Base-by-base conservation (phyloP, 139 green algal genomes). In the Micractinium sp. region DNA sequence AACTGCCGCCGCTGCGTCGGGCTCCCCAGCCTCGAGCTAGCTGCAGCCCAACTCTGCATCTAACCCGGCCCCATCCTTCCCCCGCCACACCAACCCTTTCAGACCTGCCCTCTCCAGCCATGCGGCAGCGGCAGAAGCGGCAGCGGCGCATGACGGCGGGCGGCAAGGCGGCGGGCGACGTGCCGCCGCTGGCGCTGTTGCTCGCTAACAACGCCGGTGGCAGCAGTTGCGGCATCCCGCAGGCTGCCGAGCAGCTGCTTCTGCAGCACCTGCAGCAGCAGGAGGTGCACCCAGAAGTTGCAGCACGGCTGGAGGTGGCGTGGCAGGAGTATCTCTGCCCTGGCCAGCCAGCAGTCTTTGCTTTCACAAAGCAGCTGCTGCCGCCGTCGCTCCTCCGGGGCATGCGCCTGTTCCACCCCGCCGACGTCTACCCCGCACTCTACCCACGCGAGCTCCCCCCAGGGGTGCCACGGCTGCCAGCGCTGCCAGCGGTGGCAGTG, bases 71-170 rank as follows among this genome's bases (percentile, higher is more conserved):
- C 27, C 0, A 33, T 0, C 79, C 79, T 19, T 35, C 23, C 41
- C 47, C 13, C 29, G 20, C 29, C 1, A 1, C n/a, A n/a, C n/a
- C n/a, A n/a, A n/a, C 79, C 41, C 79, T 25, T 84, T 39, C 79
- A 69, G 41, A 22, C 56, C 0, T 47, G 56, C 9, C 38, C 38
- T 56, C 25, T 56, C 77, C 77, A 35, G 38, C n/a, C 9, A 3
- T 56, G 22, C 38, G 38, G 0, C 77, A 82, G 56, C 81, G 56
- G n/a, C 81, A 75, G 81, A 86, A 86, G 56, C 81, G 81, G 81
- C 81, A 86, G 81, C 81, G 81, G 0, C 56, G 81, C 56, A 86
- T 86, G 31, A 86, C 81, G 5, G 56, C n/a, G n/a, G 56, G 81
- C 81, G 80, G 81, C 81, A 75, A 86, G 81, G 81, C 81, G 3